Evolutionary conservation across 2,329 filamentous ascomycete genomes (phyloP), one percentile per base, ranked within the genome.

Genomic region (Colletotrichum theobromicola): DNA sequence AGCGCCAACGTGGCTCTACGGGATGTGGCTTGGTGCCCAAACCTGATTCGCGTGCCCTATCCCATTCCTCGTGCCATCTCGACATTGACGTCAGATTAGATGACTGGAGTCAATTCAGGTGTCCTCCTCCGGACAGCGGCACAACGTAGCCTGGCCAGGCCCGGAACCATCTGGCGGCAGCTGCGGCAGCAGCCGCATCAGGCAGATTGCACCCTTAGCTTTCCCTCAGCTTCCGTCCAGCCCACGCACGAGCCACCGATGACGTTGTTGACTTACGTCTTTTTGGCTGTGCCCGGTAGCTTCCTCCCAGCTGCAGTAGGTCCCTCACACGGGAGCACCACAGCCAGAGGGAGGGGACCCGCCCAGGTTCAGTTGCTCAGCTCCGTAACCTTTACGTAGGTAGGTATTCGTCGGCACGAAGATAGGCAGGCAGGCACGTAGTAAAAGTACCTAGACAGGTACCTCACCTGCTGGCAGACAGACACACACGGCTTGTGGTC

Each of bases 221-320:
- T 61, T 30, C 32, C 35, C 34, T 55, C 63, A 46, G n/a, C 50
- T 57, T 61, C 37, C 26, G 26, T 37, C 21, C 68, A 32, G 50
- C 16, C n/a, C 16, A 30, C 26, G 70, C 75, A 76, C 74, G 66
- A 75, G 75, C 75, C 75, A 77, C 67, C 67, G 58, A 77, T 77
- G 75, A 77, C 75, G 75, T 77, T 77, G 75, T 77, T 67, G 75
- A 76, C 74, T 77, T 70, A 70, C 74, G 67, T 67, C 35, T 58
- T 50, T 60, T 63, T 67, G 60, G 35, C 67, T 67, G 63, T 63
- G 55, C 55, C 46, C 55, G 37, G 34, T 57, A 34, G 60, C 32
- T 34, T 62, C 60, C 32, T 42, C 13, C 21, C 60, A 37, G 21
- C 60, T 34, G 60, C 35, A 50, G 42, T 50, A 50, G 42, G 42